Conservation (phyloP, 495 filamentous ascomycete genomes). For the Neurospora cerealis region DNA sequence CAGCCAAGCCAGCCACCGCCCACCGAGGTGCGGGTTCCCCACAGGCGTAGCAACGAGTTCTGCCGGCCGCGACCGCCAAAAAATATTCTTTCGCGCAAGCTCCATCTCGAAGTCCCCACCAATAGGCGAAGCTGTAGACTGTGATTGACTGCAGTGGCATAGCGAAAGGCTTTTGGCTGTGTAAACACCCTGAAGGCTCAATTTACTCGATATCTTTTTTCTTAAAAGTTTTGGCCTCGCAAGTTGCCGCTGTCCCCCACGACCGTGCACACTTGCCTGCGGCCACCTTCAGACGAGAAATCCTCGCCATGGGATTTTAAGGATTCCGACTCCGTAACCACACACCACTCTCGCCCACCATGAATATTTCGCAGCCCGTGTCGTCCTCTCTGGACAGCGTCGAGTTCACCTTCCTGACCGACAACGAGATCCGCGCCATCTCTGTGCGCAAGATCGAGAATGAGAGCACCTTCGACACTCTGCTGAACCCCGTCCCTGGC, state of each 20-base stretch:
- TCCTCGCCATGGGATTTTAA: neutral
- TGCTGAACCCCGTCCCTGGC: slow-evolving; percentile 74
- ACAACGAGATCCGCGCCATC: slow-evolving; percentile 73
- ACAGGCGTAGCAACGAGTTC: slow-evolving; percentile 3
- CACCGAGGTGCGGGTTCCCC: slow-evolving; percentile 3
- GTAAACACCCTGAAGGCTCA: neutral
- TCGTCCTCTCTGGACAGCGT: slow-evolving; percentile 76
- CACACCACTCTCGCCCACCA: slow-evolving; percentile 17
- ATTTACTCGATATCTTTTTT: neutral
- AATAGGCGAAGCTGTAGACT: slow-evolving; percentile 16
- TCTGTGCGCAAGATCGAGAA: slow-evolving; percentile 91
- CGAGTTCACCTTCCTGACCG: slow-evolving; percentile 73
- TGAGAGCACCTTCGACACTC: slow-evolving; percentile 77
- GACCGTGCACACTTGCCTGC: neutral
- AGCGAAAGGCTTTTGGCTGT: neutral
- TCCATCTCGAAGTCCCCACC: slow-evolving; percentile 18
- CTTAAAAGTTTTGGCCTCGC: neutral
- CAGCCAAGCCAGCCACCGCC: neutral
- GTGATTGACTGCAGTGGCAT: neutral
- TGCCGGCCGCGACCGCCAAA: slow-evolving; percentile 28
- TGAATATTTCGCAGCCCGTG: slow-evolving; percentile 88
- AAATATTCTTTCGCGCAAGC: slow-evolving; percentile 22
- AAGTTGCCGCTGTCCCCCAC: neutral
- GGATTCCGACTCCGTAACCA: neutral
- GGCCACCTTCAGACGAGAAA: neutral